Percentiles rank a stretch among this genome's conserved stretches.
phyloP scores from a whole-genome alignment of 192 early-diverging fungal genomes.

The Dissophora ornata region DNA sequence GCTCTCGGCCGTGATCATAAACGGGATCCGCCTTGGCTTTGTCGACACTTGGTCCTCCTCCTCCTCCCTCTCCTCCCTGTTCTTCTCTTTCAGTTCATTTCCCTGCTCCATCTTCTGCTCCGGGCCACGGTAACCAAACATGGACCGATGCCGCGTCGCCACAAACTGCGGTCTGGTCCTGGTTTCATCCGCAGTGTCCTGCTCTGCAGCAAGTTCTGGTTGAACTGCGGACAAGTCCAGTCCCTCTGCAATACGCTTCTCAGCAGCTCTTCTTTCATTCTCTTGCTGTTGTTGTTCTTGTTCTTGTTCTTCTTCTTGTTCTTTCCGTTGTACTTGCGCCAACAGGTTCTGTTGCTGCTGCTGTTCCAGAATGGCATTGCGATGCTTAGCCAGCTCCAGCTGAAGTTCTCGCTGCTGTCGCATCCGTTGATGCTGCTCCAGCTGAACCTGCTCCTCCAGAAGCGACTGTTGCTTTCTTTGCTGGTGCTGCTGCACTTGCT shows the following conservation, averaged over 20 bases:
- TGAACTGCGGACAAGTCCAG: no score
- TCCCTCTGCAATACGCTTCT: no score
- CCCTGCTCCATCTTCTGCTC: not conserved
- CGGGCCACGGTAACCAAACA: conserved; percentile 47
- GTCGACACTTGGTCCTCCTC: not conserved
- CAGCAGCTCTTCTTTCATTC: no score
- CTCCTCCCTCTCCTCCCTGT: not conserved
- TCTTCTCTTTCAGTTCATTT: not conserved
- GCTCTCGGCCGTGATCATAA: conserved; percentile 25
- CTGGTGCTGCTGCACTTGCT: conserved; percentile 17
- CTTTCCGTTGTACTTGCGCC: not conserved
- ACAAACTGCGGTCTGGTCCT: conserved; percentile 17
- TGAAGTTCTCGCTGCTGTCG: conserved; percentile 40
- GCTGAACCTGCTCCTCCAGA: conserved; percentile 37
- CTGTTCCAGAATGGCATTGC: conserved; percentile 28
- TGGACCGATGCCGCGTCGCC: conserved; percentile 21
- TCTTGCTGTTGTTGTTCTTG: no score
- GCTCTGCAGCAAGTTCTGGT: no score
- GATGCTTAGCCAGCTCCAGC: conserved; percentile 28
- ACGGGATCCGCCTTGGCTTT: not conserved
- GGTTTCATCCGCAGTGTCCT: no score
- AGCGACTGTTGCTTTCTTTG: conserved; percentile 12
- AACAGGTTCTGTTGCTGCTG: conserved; percentile 2
- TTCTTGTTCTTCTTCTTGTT: no score
- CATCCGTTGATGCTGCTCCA: conserved; percentile 27